A percentile compares a stretch with the other conserved stretches of the same genome.
Conservation (phyloP, 1,284 basidiomycete genomes). For the Tilletia indica region DNA sequence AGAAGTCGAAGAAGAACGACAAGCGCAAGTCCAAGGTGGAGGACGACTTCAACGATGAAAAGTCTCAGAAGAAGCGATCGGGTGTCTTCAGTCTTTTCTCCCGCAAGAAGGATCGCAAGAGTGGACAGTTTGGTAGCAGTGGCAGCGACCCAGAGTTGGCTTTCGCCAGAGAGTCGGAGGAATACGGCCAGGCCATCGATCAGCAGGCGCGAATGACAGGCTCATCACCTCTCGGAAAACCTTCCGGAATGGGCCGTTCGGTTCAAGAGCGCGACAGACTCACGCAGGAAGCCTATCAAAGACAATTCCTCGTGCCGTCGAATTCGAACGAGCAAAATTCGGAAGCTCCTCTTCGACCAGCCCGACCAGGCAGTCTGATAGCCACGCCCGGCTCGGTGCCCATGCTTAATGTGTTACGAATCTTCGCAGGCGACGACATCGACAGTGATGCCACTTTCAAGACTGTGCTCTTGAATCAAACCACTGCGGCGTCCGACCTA, state of each 20-base stretch:
- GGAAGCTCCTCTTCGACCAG: neutral
- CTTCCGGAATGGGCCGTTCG: constrained; percentile 35
- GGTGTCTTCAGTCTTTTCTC: constrained; percentile 51
- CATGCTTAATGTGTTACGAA: constrained; percentile 85
- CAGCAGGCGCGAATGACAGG: constrained; percentile 29
- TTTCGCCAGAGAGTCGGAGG: constrained; percentile 12
- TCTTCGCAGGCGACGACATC: constrained; percentile 78
- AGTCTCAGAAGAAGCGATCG: constrained; percentile 47
- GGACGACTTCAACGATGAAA: constrained; percentile 38
- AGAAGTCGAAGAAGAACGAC: constrained; percentile 35
- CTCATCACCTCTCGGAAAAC: constrained; percentile 33
- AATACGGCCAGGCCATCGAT: constrained; percentile 6
- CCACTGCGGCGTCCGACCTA: constrained; percentile 78
- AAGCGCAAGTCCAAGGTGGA: constrained; percentile 35
- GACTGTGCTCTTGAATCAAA: constrained; percentile 85
- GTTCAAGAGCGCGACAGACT: constrained; percentile 46
- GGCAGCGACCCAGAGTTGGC: constrained; percentile 3
- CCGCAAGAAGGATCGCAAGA: constrained; percentile 47
- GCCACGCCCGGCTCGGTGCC: constrained; percentile 63
- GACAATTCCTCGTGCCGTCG: constrained; percentile 37
- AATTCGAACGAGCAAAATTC: neutral
- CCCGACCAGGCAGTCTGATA: constrained; percentile 54
- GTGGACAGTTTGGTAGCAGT: constrained; percentile 29
- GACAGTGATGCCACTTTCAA: constrained; percentile 96
- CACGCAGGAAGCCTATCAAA: constrained; percentile 44